These are phyloP conservation scores for Corchorus olitorius DNA, from an alignment of 345 rosid genomes.

Conservation along the genomic window DNA sequence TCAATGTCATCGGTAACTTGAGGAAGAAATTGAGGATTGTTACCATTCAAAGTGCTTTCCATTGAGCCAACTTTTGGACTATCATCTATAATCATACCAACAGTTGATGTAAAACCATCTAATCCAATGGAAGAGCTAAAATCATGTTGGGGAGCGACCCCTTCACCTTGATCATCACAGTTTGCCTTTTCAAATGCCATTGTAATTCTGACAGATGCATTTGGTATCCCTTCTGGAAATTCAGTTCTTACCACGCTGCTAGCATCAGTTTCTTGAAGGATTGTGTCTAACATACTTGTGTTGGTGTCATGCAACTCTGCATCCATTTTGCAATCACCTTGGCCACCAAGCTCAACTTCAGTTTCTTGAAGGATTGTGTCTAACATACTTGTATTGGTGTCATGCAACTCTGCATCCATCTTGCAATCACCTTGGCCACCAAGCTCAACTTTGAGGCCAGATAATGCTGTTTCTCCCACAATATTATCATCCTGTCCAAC, in stretches of 20 bases:
- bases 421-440: constrained; percentile 2
- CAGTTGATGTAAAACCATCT: background rate
- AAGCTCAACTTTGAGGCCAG: constrained; percentile 11
- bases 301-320: constrained; percentile 8
- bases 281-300: constrained; percentile 6
- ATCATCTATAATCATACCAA: background rate
- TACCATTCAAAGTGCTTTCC: constrained; percentile 6
- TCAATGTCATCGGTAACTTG: constrained; percentile 10
- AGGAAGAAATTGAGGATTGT: background rate
- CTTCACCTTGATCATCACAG: background rate
- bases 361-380: constrained; percentile 6
- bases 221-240: background rate
- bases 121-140: background rate
- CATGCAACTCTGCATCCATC: constrained; percentile 18
- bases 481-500: constrained; percentile 18
- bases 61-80: background rate
- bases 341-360: constrained; percentile 16
- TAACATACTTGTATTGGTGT: background rate
- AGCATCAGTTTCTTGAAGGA: background rate
- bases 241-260: background rate
- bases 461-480: constrained; percentile 5
- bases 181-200: constrained; percentile 3
- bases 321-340: constrained; percentile 8
- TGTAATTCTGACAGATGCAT: background rate
- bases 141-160: constrained; percentile 6